Evolutionary conservation across 352 stramenopile species (phyloP), one percentile per base, ranked within the genome.

Genomic region (Phytopythium sindhum): DNA sequence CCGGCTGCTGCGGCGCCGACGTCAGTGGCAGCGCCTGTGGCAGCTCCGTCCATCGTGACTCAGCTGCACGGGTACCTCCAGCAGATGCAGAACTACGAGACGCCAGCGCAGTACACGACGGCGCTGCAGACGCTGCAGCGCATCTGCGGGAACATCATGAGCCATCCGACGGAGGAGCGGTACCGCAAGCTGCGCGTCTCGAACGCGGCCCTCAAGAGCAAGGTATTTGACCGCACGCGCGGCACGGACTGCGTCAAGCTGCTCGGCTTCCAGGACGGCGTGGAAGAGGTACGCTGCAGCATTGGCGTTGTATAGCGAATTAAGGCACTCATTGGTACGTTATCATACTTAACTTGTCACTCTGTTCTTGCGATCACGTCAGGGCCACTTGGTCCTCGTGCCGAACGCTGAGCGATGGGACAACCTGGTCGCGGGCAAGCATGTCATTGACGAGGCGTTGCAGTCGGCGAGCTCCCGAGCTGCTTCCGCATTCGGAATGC

Each of bases 121-220:
- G 79, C 82, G 1, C 65, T 89, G 56, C 77, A 80, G 61, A 95
- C 86, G 51, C 64, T 95, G 59, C 81, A 87, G 45, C 92, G 91
- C 63, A 91, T 95, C 62, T 91, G 84, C 60, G 74, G 74, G n/a
- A 95, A 95, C 62, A 89, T 95, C 44, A 67, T 91, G 47, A 72
- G 33, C 56, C 68, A 93, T 57, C 86, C 86, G 41, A 83, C 68
- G 6, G 86, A 95, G 45, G 75, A 91, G 21, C 91, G 92, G 65
- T 95, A 89, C 72, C 75, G 84, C 19, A 90, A 88, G 64, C 68
- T 95, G 65, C 76, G 86, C 12, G 42, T 89, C 29, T 77, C 67
- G 35, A 95, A 95, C 63, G 81, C 80, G 1, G 81, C 77, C n/a
- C 58, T 95, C 12, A 82, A 84, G 64, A 69, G 41, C 48, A 81